Conservation (phyloP, 2,329 filamentous ascomycete genomes). For the Calcarisporium arbuscula region DNA sequence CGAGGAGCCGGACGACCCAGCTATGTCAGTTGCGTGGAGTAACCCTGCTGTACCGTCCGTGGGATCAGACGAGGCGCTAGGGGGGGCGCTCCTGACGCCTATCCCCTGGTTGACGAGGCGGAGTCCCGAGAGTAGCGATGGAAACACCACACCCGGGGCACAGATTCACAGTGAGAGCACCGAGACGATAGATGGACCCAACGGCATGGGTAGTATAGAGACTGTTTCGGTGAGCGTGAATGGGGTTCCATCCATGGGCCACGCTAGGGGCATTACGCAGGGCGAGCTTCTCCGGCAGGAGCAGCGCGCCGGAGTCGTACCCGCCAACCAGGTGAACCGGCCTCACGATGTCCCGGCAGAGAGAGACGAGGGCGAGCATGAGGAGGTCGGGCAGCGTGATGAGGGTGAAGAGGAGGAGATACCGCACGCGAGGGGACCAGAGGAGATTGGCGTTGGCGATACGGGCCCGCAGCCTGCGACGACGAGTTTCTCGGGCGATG, state of each 20-base stretch:
- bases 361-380: constrained; percentile 21
- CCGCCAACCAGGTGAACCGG: constrained; percentile 53
- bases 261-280: constrained; percentile 61
- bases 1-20: constrained; percentile 35
- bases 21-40: constrained; percentile 37
- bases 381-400: constrained; percentile 28
- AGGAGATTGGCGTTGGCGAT: constrained; percentile 79
- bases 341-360: constrained; percentile 25
- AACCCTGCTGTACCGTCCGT: constrained; percentile 44
- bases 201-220: constrained; percentile 72
- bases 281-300: constrained; percentile 82
- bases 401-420: constrained; percentile 53
- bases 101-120: constrained; percentile 74
- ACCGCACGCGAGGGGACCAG: constrained; percentile 78
- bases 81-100: constrained; percentile 84
- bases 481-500: constrained; percentile 30
- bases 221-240: constrained; percentile 74
- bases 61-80: constrained; percentile 82
- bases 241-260: constrained; percentile 51
- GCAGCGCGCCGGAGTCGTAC: constrained; percentile 74
- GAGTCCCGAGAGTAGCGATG: constrained; percentile 22
- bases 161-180: constrained; percentile 64
- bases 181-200: constrained; percentile 74
- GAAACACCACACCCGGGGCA: constrained; percentile 21
- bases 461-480: constrained; percentile 63